Evolutionary conservation across 805 yeast genomes (phyloP).

Genomic region (Candida ovalis): DNA sequence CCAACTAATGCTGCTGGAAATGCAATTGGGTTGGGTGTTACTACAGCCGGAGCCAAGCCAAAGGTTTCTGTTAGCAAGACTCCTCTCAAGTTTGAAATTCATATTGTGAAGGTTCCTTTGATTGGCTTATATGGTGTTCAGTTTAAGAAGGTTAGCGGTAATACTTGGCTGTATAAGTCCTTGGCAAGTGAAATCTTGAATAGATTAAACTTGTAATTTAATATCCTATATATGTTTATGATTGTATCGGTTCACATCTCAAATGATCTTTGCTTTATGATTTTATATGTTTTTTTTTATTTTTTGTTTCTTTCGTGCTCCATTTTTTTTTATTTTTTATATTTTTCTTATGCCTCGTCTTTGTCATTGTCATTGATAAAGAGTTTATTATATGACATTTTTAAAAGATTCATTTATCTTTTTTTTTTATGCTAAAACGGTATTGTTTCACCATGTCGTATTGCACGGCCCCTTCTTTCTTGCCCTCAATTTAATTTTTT

Average conservation of each 20-base stretch:
- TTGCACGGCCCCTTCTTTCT: too few relatives aligned
- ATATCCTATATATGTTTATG: not conserved
- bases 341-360: too few relatives aligned
- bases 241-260: too few relatives aligned
- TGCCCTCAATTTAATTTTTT: too few relatives aligned
- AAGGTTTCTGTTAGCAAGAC: constrained; percentile 33
- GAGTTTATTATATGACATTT: too few relatives aligned
- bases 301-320: not conserved
- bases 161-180: constrained; percentile 92
- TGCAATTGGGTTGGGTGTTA: not conserved
- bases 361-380: too few relatives aligned
- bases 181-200: constrained; percentile 80
- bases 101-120: constrained; percentile 86
- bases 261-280: too few relatives aligned
- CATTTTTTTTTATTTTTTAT: too few relatives aligned
- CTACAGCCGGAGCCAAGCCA: constrained; percentile 3
- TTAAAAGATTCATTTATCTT: too few relatives aligned
- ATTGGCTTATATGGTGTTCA: constrained; percentile 91
- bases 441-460: too few relatives aligned
- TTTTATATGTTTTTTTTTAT: not conserved
- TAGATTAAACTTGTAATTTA: constrained; percentile 55
- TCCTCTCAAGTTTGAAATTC: constrained; percentile 85
- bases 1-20: not conserved
- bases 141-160: constrained; percentile 88
- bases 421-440: too few relatives aligned